phyloP scores from a whole-genome alignment of 768 basidiomycete species.

The Termitomyces eurrhizus region DNA sequence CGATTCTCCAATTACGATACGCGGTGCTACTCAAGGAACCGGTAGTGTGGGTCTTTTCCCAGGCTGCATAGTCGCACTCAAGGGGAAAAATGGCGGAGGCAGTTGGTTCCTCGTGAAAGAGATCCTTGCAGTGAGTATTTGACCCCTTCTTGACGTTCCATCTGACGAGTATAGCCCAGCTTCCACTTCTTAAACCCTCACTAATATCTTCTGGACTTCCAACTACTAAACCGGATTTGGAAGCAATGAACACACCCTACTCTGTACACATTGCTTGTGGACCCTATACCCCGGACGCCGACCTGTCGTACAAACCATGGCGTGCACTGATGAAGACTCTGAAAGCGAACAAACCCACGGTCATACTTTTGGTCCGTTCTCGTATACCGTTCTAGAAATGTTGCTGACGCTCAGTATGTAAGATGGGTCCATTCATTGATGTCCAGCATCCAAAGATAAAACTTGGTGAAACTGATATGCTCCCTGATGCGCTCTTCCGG shows the following conservation, averaged over 20 bases:
- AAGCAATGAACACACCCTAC: constrained; percentile 44
- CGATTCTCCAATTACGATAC: constrained; percentile 58
- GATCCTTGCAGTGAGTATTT: constrained; percentile 65
- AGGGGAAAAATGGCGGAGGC: constrained; percentile 89
- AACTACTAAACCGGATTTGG: constrained; percentile 32
- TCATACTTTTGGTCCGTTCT: constrained; percentile 64
- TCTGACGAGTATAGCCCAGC: constrained; percentile 32
- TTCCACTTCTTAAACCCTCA: constrained; percentile 55
- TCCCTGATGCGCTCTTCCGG: constrained; percentile 66
- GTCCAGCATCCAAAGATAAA: constrained; percentile 68
- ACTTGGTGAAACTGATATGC: constrained; percentile 65
- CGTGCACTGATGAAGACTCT: constrained; percentile 57
- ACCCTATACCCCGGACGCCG: constrained; percentile 78
- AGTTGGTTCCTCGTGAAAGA: constrained; percentile 84
- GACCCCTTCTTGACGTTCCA: neutral
- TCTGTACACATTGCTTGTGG: constrained; percentile 76
- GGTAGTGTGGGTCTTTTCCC: constrained; percentile 79
- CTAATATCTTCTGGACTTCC: constrained; percentile 19
- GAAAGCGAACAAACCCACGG: constrained; percentile 63
- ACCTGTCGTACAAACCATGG: constrained; percentile 76
- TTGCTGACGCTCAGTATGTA: neutral
- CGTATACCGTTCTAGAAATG: neutral
- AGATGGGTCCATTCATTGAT: constrained; percentile 95
- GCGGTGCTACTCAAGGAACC: constrained; percentile 57
- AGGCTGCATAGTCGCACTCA: constrained; percentile 81